Base-by-base conservation (phyloP, 202 grass and related monocot species). In the Elaeis oleifera region DNA sequence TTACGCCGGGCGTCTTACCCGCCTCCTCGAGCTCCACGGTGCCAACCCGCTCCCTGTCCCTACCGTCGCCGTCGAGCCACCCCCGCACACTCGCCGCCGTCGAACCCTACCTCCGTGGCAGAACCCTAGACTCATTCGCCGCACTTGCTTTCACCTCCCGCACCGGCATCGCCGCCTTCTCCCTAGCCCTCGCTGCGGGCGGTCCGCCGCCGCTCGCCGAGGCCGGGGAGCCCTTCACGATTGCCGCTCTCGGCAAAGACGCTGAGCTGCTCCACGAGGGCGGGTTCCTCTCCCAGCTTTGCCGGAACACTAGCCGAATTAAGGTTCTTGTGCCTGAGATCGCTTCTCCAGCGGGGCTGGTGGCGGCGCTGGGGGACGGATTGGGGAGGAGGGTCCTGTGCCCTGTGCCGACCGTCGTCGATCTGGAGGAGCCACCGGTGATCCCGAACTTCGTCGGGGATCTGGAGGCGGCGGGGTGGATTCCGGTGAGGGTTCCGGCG, bases 91-190 rank as follows among this genome's bases (percentile, higher is more conserved):
- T 77, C 57, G 68, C 60, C 28, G 50, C 72, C 20, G 52, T 85
- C 71, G 78, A 70, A 31, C 88, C 81, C 56, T 89, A 74, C 62
- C 76, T 90, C 65, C 52, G 59, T 3, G 66, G 74, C 3, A 82
- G 78, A 64, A 52, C 72, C 8, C 78, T 96, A 14, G 91, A 88
- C 5, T 64, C 73, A 56, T 85, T 96, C 76, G 61, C 81, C 36
- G 87, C 68, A 18, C 17, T 91, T 23, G 87, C 76, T 5, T 96
- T 96, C 87, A 96, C 91, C 54, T 96, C 87, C 61, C 79, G 81
- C 64, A 81, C 61, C 16, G 91, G 91, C 73, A 91, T 91, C 67
- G 56, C 87, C 18, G 75, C 90, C 62, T 85, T 90, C 78, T 78
- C 73, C 73, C 71, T 76, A 60, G 84, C 76, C 23, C 79, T 90